Conservation (phyloP, 176 grass and related monocot species). For the Carex parvula region DNA sequence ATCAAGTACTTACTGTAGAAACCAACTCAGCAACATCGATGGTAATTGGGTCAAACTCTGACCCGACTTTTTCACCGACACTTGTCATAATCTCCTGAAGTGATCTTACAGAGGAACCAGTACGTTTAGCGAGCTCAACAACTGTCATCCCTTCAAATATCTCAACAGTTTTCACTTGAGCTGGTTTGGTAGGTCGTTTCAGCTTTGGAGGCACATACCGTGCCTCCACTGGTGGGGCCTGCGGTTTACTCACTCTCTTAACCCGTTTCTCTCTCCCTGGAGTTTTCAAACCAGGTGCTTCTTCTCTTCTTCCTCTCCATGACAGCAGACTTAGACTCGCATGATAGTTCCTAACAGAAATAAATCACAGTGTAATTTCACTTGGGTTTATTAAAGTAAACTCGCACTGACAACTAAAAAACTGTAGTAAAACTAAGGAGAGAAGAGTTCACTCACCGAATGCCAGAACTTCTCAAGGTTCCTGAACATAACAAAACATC, state of each 20-base stretch:
- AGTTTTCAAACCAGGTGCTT: slow-evolving; percentile 70
- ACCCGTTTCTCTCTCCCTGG: slow-evolving; percentile 62
- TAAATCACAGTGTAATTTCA: neutral
- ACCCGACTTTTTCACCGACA: slow-evolving; percentile 86
- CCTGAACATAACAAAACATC: slow-evolving; percentile 10
- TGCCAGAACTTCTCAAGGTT: neutral
- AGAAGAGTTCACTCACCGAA: slow-evolving; percentile 4
- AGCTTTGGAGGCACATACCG: slow-evolving; percentile 70
- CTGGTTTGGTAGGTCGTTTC: slow-evolving; percentile 46
- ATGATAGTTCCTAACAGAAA: slow-evolving; percentile 80
- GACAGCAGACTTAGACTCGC: slow-evolving; percentile 68
- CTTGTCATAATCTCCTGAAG: slow-evolving; percentile 71
- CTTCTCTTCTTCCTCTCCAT: slow-evolving; percentile 55
- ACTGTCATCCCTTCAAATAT: slow-evolving; percentile 98
- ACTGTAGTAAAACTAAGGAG: neutral
- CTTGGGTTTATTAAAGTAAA: neutral
- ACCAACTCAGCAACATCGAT: slow-evolving; percentile 82
- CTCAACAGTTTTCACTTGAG: slow-evolving; percentile 65
- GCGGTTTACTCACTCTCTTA: slow-evolving; percentile 60
- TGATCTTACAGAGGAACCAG: slow-evolving; percentile 38
- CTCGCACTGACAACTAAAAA: no score
- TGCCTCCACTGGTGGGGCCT: slow-evolving; percentile 70
- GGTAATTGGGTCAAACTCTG: slow-evolving; percentile 71
- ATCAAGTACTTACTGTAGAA: slow-evolving; percentile 64
- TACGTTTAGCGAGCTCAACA: slow-evolving; percentile 76